A percentile compares a stretch with the other conserved stretches of the same genome.
These are phyloP conservation scores for Penicillium antarcticum DNA, from an alignment of 495 filamentous ascomycete species.

Conservation along the genomic window DNA sequence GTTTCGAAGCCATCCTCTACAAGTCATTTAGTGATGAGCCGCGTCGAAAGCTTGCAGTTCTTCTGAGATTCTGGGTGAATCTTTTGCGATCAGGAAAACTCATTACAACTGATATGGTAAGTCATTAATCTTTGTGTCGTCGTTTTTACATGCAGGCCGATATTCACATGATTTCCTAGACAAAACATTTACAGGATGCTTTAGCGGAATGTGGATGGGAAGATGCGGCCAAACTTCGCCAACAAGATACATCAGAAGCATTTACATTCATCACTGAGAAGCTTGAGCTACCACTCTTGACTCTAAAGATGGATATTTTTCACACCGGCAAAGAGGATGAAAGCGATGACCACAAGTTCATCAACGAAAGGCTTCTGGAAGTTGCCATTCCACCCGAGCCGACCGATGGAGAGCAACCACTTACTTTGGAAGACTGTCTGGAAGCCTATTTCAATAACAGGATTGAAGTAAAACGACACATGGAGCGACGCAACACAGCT, in stretches of 20 bases:
- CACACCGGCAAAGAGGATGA: conserved; percentile 82
- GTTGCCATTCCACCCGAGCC: conserved; percentile 71
- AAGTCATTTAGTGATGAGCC: conserved; percentile 63
- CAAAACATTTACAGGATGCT: conserved; percentile 74
- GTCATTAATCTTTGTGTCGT: conserved; percentile 22
- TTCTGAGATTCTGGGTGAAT: conserved; percentile 90
- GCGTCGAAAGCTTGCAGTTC: conserved; percentile 64
- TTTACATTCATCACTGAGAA: conserved; percentile 92
- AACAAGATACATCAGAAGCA: conserved; percentile 94
- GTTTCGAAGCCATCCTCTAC: conserved; percentile 87
- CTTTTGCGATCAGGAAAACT: conserved; percentile 79
- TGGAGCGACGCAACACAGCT: conserved; percentile 60
- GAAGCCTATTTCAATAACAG: conserved; percentile 93
- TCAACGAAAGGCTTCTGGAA: conserved; percentile 89
- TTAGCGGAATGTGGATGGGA: conserved; percentile 89
- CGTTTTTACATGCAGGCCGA: not conserved
- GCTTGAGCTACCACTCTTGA: conserved; percentile 81
- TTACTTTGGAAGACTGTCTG: conserved; percentile 85
- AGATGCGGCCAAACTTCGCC: conserved; percentile 69
- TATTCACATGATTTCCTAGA: conserved; percentile 51
- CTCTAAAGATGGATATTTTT: conserved; percentile 91
- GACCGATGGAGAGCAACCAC: conserved; percentile 51
- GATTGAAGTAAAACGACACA: conserved; percentile 83
- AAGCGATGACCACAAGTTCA: conserved; percentile 86
- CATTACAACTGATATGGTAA: conserved; percentile 81